Base-by-base conservation (phyloP, 169 alveolate genomes). In the Blepharisma undulans region DNA sequence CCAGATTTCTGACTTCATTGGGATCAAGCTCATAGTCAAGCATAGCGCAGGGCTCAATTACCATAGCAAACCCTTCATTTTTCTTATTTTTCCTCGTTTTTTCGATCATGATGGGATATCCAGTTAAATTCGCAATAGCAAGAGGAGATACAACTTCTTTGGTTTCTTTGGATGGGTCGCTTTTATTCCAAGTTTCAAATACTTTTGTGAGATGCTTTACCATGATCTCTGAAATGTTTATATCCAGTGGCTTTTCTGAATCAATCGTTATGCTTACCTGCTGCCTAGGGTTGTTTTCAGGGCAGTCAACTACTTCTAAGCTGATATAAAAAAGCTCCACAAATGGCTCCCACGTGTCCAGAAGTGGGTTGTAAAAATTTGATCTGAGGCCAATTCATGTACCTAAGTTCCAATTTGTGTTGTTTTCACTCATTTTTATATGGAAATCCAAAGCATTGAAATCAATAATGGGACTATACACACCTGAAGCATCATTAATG, bases 281-380 rank as follows among this genome's bases (percentile, higher is more conserved):
- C 10, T 48, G 29, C 36, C 36, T 32, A 0, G 36, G 25, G n/a
- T 25, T 84, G 6, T 22, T 19, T 32, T n/a, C 36, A n/a, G 25
- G 33, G 5, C 22, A 34, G 22, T 22, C 25, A 8, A 60, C 33
- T 32, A 84, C 34, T 84, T 84, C 77, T 32, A 59, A 27, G 8
- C 60, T 33, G 10, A 84, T 34, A 25, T 25, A 22, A 84, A 34
- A 84, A 48, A 19, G 27, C 60, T 84, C 89, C 25, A 84, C 30
- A 25, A 84, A 84, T 16, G 89, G 89, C 19, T 84, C 89, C 77
- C 89, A 84, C 16, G 77, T 48, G 77, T 84, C 77, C 8, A n/a
- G 7, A 1, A 84, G 32, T 59, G 77, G 77, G 22, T 84, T 84
- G 78, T 84, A 84, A 60, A 27, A 78, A 14, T 25, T 22, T 10